Base-by-base conservation (phyloP, 164 flowering plant species). In the Euptelea pleiosperma region DNA sequence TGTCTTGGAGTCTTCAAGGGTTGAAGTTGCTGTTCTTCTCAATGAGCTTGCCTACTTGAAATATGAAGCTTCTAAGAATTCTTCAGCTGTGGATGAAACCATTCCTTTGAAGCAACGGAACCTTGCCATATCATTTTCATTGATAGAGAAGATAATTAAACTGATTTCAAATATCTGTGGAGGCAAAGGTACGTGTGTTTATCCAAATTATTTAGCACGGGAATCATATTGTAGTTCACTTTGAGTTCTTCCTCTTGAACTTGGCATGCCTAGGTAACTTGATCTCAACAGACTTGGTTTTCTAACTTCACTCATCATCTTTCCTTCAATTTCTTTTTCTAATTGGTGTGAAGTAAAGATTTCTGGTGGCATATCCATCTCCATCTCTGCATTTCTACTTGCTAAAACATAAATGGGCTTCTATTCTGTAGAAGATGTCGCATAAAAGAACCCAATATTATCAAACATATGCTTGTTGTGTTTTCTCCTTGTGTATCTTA, bases 31-130 rank as follows among this genome's bases (percentile, higher is more conserved):
- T 46, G 92, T 93, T 59, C 69, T 88, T 62, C 81, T 90, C 39
- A 88, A 90, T 81, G 96, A 93, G 40, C 68, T 90, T 21, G 90
- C 96, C 25, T 86, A 86, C 64, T 58, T 85, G 52, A 93, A 85
- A 68, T 81, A 82, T 80, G 97, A 86, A 73, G 86, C 85, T 53
- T 71, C 89, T 7, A 70, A 70, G 36, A 70, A 48, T 57, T 61
- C 79, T 57, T 74, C 95, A 28, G 49, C 79, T 15, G 59, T 62
- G 58, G 57, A 65, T 39, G 89, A 82, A 40, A 47, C 52, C n/a
- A 51, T 77, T 66, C 62, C 24, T 58, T 66, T 52, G 63, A 93
- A 81, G 77, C 84, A 78, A 61, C 68, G 70, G 19, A 65, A 84
- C 66, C 75, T 93, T 69, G 87, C 77, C 18, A 61, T 81, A 50